These are phyloP conservation scores for Hypoxylon sp. DNA, from an alignment of 2,329 filamentous ascomycete genomes.

Conservation along the genomic window DNA sequence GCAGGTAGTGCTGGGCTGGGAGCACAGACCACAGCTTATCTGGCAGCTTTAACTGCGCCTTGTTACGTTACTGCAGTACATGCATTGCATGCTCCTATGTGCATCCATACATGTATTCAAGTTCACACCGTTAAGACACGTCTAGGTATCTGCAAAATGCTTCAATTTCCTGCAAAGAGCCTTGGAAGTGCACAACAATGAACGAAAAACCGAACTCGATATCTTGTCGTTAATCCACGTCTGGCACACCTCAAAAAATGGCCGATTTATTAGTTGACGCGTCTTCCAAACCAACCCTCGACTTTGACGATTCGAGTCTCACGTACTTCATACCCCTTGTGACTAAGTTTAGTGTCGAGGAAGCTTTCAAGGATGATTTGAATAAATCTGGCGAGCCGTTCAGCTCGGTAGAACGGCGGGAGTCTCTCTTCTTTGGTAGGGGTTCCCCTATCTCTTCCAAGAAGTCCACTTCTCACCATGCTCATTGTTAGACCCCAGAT, in stretches of 20 bases:
- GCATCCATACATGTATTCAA: not conserved
- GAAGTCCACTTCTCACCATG: slow-evolving; percentile 58
- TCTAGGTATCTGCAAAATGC: slow-evolving; percentile 12
- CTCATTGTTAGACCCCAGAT: slow-evolving; percentile 74
- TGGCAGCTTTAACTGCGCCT: not conserved
- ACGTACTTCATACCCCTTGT: slow-evolving; percentile 73
- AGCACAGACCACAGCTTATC: not conserved
- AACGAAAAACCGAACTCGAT: slow-evolving; percentile 5
- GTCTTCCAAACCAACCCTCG: slow-evolving; percentile 55
- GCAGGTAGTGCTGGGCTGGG: too few species aligned
- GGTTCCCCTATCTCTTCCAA: slow-evolving; percentile 49
- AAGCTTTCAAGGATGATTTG: slow-evolving; percentile 62
- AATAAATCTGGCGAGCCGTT: slow-evolving; percentile 65
- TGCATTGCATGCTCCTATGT: not conserved
- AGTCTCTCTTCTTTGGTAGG: slow-evolving; percentile 81
- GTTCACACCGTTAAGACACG: not conserved
- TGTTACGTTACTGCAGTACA: not conserved
- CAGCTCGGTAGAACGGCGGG: slow-evolving; percentile 72
- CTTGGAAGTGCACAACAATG: slow-evolving; percentile 10
- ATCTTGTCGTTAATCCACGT: not conserved
- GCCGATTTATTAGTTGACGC: slow-evolving; percentile 50
- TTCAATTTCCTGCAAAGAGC: slow-evolving; percentile 1
- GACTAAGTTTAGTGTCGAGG: slow-evolving; percentile 69
- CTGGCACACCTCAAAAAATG: slow-evolving; percentile 45
- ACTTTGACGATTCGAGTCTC: slow-evolving; percentile 71